Conservation (phyloP, 768 basidiomycete genomes). For the Phaeotremella fagi region DNA sequence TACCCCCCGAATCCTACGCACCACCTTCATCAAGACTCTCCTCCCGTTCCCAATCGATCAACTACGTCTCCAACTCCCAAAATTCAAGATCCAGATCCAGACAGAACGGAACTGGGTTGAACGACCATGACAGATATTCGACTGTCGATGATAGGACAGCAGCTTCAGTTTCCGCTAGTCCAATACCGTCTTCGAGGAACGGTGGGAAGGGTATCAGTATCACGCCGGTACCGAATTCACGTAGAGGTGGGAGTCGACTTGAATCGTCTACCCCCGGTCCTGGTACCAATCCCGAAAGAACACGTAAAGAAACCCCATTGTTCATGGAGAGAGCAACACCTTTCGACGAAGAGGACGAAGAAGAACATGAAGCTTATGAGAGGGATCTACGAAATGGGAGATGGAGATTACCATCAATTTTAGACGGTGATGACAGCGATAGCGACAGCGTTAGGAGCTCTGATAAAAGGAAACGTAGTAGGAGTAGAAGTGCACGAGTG, state of each 20-base stretch:
- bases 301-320: constrained; percentile 27
- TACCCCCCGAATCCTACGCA: constrained; percentile 29
- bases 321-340: constrained; percentile 40
- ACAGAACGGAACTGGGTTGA: constrained; percentile 8
- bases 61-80: constrained; percentile 12
- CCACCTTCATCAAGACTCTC: constrained; percentile 40
- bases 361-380: constrained; percentile 38
- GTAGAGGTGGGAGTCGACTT: constrained; percentile 29
- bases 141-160: neutral
- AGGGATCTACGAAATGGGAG: constrained; percentile 32
- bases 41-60: constrained; percentile 37
- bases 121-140: neutral
- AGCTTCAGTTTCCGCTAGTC: neutral
- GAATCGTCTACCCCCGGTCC: constrained; percentile 7
- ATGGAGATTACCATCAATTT: constrained; percentile 28
- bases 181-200: constrained; percentile 12
- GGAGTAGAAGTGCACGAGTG: constrained; percentile 9
- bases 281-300: constrained; percentile 2
- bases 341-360: constrained; percentile 45
- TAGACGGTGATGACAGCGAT: constrained; percentile 9
- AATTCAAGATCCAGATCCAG: constrained; percentile 36
- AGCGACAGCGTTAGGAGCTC: no score
- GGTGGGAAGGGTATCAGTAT: constrained; percentile 34
- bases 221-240: constrained; percentile 32
- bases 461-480: constrained; percentile 5